phyloP scores from a whole-genome alignment of 2,329 filamentous ascomycete genomes.

The Fusarium oligoseptatum region DNA sequence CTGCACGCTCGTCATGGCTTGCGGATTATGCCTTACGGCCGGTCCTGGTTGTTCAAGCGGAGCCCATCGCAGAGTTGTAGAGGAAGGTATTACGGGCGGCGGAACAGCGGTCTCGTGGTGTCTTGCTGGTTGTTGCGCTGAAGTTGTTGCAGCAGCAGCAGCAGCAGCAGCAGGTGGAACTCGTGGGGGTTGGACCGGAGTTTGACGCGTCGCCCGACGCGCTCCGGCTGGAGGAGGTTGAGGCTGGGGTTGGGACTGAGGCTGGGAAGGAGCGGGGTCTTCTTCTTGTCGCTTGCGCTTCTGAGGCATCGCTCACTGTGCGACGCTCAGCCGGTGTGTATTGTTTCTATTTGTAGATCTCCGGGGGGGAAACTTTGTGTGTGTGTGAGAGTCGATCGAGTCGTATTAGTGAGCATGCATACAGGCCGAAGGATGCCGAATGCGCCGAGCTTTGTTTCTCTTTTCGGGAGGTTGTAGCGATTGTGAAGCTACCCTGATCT shows the following conservation, averaged over 20 bases:
- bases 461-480: neutral
- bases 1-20: slow-evolving; percentile 43
- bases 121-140: slow-evolving; percentile 22
- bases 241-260: slow-evolving; percentile 14
- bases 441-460: slow-evolving; percentile 1
- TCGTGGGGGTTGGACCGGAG: slow-evolving; percentile 49
- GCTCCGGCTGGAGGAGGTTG: slow-evolving; percentile 42
- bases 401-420: slow-evolving; percentile 2
- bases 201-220: slow-evolving; percentile 58
- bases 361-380: neutral
- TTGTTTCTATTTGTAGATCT: neutral
- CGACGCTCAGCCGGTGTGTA: slow-evolving; percentile 24
- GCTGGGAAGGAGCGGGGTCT: slow-evolving; percentile 39
- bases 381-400: neutral
- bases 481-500: neutral
- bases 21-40: slow-evolving; percentile 12
- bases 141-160: neutral
- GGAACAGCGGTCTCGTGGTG: slow-evolving; percentile 34
- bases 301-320: slow-evolving; percentile 50
- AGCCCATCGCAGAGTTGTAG: slow-evolving; percentile 43
- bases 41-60: slow-evolving; percentile 43
- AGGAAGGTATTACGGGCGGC: slow-evolving; percentile 34
- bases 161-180: slow-evolving; percentile 13
- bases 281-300: slow-evolving; percentile 54
- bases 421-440: neutral